Base-by-base conservation (phyloP, 78 protist species). In the Polysphondylium violaceum region DNA sequence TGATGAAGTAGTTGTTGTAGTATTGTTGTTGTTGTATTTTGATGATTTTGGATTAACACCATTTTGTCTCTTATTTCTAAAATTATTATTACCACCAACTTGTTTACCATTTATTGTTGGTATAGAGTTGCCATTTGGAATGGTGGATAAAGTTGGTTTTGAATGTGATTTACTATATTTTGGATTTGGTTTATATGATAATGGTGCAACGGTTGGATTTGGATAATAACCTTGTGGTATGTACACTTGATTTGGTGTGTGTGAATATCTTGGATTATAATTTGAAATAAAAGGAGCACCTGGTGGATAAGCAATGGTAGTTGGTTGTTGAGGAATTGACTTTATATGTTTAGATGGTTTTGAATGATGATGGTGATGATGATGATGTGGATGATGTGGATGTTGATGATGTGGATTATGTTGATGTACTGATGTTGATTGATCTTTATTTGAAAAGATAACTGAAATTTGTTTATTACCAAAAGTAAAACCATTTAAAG, bases 401-500 rank as follows among this genome's bases (percentile, higher is more conserved):
- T 60, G 68, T 27, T 58, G 29, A 53, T 50, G 78, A 16, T 72
- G 78, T 51, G 36, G 41, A 38, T 75, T 36, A 0, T 78, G 71
- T 23, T 35, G 53, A 47, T 47, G 53, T 47, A 11, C 7, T 7
- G 53, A 14, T 33, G 36, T 43, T 51, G 59, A 25, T 25, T 76
- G 50, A 6, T 61, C 50, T 51, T 61, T 50, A 43, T 69, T 83
- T 23, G 90, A 83, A n/a, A 83, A 83, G 31, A 71, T 69, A 29
- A 83, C 90, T 17, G 58, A 16, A 36, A 83, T 40, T 69, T 56
- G 65, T 55, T 69, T 83, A 2, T 27, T 43, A 27, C 90, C 90
- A 43, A 83, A 69, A 7, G 67, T 56, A 38, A 58, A 69, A 53
- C 97, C 98, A 88, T 98, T 98, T 65, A 97, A 95, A 27, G 56